Percentiles rank a stretch among this genome's conserved stretches.
phyloP scores from a whole-genome alignment of 2,329 filamentous ascomycete species.

The Ceratocystis smalleyi region DNA sequence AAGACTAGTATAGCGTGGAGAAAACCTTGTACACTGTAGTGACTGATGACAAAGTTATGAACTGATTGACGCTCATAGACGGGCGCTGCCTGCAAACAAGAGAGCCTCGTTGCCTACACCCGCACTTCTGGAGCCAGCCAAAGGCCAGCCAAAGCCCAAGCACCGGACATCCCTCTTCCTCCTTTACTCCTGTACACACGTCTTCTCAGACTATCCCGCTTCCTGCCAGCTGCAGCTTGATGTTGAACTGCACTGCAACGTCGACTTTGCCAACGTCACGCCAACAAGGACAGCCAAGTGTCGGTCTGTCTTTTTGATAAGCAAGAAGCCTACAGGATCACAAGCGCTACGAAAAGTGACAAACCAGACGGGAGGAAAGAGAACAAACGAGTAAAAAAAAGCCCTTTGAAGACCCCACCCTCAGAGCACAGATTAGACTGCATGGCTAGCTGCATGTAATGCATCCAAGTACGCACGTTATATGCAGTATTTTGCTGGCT shows the following conservation, averaged over 20 bases:
- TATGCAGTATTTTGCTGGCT: neutral
- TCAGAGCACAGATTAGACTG: neutral
- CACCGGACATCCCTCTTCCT: neutral
- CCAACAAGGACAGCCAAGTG: neutral
- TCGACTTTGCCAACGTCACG: neutral
- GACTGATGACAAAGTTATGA: no score
- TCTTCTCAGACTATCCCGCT: neutral
- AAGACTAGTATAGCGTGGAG: neutral
- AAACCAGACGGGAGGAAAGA: neutral
- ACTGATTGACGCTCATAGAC: neutral
- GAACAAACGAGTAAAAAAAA: neutral
- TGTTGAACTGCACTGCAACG: neutral
- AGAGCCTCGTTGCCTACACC: no score
- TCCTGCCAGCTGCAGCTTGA: neutral
- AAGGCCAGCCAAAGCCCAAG: no score
- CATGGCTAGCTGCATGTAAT: neutral
- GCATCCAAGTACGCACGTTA: neutral
- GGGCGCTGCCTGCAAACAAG: neutral
- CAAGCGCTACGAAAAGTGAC: neutral
- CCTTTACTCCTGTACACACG: neutral
- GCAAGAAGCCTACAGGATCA: neutral
- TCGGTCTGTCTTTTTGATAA: neutral
- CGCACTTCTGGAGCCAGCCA: no score
- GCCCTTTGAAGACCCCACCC: neutral
- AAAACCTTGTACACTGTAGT: neutral